Percentiles rank a stretch among this genome's conserved stretches.
phyloP scores from a whole-genome alignment of 495 filamentous ascomycete genomes.

The Sphaerosporella brunnea region DNA sequence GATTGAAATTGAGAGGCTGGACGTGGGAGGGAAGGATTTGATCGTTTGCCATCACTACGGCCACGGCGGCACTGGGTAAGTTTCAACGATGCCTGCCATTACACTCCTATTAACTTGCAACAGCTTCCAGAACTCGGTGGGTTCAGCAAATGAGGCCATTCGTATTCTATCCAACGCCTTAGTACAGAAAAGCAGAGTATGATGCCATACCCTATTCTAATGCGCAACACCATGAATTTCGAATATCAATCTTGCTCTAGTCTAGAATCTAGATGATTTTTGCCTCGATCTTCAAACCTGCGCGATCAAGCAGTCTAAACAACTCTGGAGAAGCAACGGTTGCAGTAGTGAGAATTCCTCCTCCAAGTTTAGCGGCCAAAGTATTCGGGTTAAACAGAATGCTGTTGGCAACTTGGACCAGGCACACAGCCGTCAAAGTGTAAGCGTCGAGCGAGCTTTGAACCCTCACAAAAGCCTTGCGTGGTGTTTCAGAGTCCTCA shows the following conservation, averaged over 20 bases:
- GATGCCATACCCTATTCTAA: too few species aligned
- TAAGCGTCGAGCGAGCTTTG: constrained; percentile 18
- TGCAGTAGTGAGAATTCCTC: constrained; percentile 21
- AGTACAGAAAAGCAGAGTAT: background rate
- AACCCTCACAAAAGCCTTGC: constrained; percentile 17
- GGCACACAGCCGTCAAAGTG: constrained; percentile 14
- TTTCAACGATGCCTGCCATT: background rate
- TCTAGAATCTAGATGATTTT: constrained; percentile 18
- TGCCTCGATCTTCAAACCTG: constrained; percentile 21
- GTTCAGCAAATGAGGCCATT: constrained; percentile 17
- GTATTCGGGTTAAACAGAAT: constrained; percentile 15
- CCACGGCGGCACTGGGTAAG: constrained; percentile 19
- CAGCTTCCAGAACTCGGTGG: constrained; percentile 22
- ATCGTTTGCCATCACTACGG: constrained; percentile 25
- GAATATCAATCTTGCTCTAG: too few species aligned
- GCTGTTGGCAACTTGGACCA: constrained; percentile 20
- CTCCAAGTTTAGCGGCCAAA: constrained; percentile 13
- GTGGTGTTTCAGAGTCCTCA: constrained; percentile 19
- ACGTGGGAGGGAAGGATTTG: constrained; percentile 6
- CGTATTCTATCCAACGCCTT: background rate
- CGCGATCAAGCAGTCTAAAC: constrained; percentile 18
- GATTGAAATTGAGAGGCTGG: constrained; percentile 18
- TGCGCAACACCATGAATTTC: too few species aligned
- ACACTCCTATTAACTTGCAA: background rate
- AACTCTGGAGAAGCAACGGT: constrained; percentile 16